These are phyloP conservation scores for Phytophthora syringae DNA, from an alignment of 352 stramenopile genomes.

Conservation along the genomic window DNA sequence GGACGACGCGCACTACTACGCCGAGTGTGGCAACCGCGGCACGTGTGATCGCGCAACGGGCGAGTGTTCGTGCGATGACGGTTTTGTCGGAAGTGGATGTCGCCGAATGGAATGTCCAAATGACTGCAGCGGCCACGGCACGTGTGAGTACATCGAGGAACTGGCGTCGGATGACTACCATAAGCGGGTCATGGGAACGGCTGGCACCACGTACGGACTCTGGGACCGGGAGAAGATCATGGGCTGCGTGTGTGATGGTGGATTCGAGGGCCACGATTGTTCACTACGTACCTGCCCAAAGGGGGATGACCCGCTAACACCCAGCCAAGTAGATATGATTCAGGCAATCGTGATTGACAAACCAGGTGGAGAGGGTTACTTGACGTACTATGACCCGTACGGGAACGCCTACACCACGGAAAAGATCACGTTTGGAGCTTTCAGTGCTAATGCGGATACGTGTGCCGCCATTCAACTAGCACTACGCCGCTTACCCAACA, in stretches of 20 bases:
- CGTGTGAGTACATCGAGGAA: slow-evolving; percentile 79
- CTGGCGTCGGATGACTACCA: slow-evolving; percentile 52
- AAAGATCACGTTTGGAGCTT: slow-evolving; percentile 35
- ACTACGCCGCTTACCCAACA: slow-evolving; percentile 63
- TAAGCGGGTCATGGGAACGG: slow-evolving; percentile 46
- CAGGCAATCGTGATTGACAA: slow-evolving; percentile 34
- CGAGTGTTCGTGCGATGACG: slow-evolving; percentile 81
- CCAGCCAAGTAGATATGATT: slow-evolving; percentile 57
- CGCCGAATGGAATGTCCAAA: slow-evolving; percentile 62
- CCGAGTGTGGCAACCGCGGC: slow-evolving; percentile 72
- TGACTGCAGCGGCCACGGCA: slow-evolving; percentile 58
- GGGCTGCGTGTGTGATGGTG: slow-evolving; percentile 78
- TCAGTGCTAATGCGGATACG: too few relatives aligned
- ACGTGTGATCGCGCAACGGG: slow-evolving; percentile 75
- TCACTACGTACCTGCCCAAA: slow-evolving; percentile 57
- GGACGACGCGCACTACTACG: slow-evolving; percentile 58
- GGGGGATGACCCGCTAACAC: slow-evolving; percentile 73
- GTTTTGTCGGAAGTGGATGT: slow-evolving; percentile 80
- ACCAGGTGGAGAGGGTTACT: slow-evolving; percentile 26
- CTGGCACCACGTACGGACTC: slow-evolving; percentile 47
- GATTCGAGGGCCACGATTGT: slow-evolving; percentile 64
- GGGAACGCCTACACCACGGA: slow-evolving; percentile 69
- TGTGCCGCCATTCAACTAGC: slow-evolving; percentile 12
- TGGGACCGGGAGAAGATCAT: slow-evolving; percentile 88
- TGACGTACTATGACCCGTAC: slow-evolving; percentile 82